These are phyloP conservation scores for Sarocladium oryzae DNA, from an alignment of 2,329 filamentous ascomycete genomes.

Conservation along the genomic window DNA sequence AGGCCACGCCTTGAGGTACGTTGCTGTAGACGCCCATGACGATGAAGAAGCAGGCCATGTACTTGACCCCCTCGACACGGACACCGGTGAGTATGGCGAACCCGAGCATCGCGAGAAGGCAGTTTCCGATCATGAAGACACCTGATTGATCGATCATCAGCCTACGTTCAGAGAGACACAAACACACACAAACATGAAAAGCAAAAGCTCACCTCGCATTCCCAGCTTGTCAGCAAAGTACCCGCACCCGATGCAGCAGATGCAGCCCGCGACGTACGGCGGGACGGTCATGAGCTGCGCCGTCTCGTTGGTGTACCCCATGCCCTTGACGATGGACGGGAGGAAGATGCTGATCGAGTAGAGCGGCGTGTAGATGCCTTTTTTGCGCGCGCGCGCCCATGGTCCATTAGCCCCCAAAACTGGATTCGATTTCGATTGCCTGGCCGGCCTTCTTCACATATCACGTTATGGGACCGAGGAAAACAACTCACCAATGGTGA, in stretches of 20 bases:
- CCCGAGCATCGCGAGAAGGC: slow-evolving; percentile 25
- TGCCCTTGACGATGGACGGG: slow-evolving; percentile 28
- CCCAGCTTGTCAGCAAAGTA: slow-evolving; percentile 34
- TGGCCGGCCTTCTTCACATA: too few relatives aligned
- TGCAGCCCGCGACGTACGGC: slow-evolving; percentile 29
- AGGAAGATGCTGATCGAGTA: slow-evolving; percentile 33
- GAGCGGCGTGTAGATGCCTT: slow-evolving; percentile 37
- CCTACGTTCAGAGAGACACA: too few relatives aligned
- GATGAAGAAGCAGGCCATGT: slow-evolving; percentile 40
- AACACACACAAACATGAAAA: neutral
- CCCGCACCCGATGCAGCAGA: slow-evolving; percentile 31
- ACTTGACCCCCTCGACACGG: slow-evolving; percentile 34
- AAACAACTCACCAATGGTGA: slow-evolving; percentile 41
- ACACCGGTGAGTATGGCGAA: slow-evolving; percentile 26
- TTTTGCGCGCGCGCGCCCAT: neutral
- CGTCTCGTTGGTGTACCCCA: slow-evolving; percentile 29
- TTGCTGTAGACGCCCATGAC: slow-evolving; percentile 41
- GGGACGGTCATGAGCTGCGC: slow-evolving; percentile 33
- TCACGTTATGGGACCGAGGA: too few relatives aligned
- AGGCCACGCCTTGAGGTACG: slow-evolving; percentile 49
- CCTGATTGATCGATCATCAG: slow-evolving; percentile 15
- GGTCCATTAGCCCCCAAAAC: too few relatives aligned
- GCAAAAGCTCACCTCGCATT: slow-evolving; percentile 19
- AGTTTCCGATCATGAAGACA: slow-evolving; percentile 32
- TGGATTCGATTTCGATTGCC: too few relatives aligned